A percentile compares a stretch with the other conserved stretches of the same genome.
Conservation (phyloP, 1,284 basidiomycete species). For the Rugosomyces carneus region DNA sequence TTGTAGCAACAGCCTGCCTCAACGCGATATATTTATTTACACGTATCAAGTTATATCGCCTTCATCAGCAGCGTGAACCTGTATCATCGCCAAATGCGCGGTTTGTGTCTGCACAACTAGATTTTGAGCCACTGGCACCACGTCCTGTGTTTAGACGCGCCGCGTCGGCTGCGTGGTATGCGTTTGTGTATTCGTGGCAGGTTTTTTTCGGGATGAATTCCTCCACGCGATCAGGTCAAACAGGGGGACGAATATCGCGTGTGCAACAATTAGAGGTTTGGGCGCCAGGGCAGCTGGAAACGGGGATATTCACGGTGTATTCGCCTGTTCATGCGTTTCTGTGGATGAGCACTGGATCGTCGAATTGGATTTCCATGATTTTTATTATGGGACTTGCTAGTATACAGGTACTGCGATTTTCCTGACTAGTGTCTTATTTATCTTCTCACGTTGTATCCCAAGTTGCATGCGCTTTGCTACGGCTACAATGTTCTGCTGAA, state of each 20-base stretch:
- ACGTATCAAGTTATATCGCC: constrained; percentile 58
- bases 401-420: constrained; percentile 43
- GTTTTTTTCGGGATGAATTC: constrained; percentile 63
- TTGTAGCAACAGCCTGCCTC: constrained; percentile 44
- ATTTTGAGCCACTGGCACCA: constrained; percentile 37
- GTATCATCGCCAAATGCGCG: constrained; percentile 62
- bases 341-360: constrained; percentile 63
- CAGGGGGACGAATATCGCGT: constrained; percentile 36
- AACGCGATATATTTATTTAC: constrained; percentile 65
- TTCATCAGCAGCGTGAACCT: constrained; percentile 55
- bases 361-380: constrained; percentile 70
- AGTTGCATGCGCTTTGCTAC: constrained; percentile 48
- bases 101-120: constrained; percentile 51
- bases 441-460: background rate
- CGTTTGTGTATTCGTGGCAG: constrained; percentile 49
- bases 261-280: constrained; percentile 75
- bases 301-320: constrained; percentile 65
- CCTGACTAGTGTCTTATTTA: background rate
- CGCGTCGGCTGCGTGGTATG: constrained; percentile 38
- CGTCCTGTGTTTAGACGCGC: constrained; percentile 32
- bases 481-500: constrained; percentile 63
- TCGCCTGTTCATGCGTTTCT: constrained; percentile 69
- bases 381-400: constrained; percentile 59
- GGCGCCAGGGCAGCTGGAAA: constrained; percentile 69
- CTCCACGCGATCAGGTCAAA: constrained; percentile 36